phyloP scores from a whole-genome alignment of 805 yeast species.

The Zygoascus bituminiphila region DNA sequence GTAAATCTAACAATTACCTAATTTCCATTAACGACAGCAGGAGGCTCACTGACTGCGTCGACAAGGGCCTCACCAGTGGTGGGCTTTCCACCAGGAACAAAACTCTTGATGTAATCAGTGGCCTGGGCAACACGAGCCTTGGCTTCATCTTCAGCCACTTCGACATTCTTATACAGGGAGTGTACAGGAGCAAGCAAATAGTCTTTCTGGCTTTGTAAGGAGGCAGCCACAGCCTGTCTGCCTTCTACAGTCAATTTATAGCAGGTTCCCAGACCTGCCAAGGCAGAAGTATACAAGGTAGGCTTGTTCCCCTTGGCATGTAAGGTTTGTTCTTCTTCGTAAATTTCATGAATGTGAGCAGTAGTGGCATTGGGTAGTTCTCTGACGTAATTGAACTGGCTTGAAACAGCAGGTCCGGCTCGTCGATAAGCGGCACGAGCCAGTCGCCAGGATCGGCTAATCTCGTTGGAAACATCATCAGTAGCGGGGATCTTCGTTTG shows the following conservation, averaged over 20 bases:
- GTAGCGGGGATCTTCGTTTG: conserved; percentile 29
- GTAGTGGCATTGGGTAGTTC: conserved; percentile 14
- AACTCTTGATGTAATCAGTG: conserved; percentile 1
- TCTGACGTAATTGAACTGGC: conserved; percentile 13
- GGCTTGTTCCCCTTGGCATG: conserved; percentile 3
- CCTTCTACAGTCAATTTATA: conserved; percentile 6
- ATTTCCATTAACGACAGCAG: not conserved
- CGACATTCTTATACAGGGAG: conserved; percentile 4
- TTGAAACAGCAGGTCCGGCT: conserved; percentile 18
- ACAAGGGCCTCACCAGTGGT: not conserved
- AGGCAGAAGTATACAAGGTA: conserved; percentile 1
- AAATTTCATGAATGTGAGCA: conserved; percentile 16
- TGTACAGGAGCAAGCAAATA: not conserved
- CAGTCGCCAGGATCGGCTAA: conserved; percentile 42
- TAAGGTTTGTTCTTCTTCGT: conserved; percentile 10
- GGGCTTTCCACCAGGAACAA: not conserved
- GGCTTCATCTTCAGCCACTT: conserved; percentile 2
- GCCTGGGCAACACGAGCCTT: conserved; percentile 1
- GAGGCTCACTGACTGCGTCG: not conserved
- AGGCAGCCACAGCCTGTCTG: not conserved
- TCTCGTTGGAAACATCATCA: conserved; percentile 46
- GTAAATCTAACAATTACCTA: not conserved
- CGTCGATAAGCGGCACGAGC: conserved; percentile 31
- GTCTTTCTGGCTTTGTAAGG: not conserved
- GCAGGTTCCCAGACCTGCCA: conserved; percentile 10